Evolutionary conservation across 768 basidiomycete genomes (phyloP).

Genomic region (Chalciporus sphaerocephalus): DNA sequence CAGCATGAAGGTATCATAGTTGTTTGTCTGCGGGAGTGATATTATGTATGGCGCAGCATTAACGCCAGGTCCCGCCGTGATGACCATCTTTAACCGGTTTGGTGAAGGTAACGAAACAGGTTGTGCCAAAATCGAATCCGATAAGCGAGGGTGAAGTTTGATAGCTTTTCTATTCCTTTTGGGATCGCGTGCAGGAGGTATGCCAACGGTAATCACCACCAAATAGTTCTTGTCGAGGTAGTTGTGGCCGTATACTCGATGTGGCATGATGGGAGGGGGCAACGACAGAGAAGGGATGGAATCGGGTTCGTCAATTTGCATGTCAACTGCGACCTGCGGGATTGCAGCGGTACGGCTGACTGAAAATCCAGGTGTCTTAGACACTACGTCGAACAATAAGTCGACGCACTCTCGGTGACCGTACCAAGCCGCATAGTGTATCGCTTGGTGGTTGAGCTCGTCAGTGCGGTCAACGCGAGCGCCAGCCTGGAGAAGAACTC

Average conservation of each 20-base stretch:
- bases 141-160: conserved; percentile 69
- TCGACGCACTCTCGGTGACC: conserved; percentile 72
- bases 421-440: conserved; percentile 97
- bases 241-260: conserved; percentile 95
- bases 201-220: conserved; percentile 80
- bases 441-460: conserved; percentile 78
- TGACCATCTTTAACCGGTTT: conserved; percentile 84
- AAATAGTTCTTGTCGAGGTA: conserved; percentile 84
- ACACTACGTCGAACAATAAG: conserved; percentile 46
- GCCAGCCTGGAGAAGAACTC: conserved; percentile 75
- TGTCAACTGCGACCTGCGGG: conserved; percentile 28
- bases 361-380: conserved; percentile 15
- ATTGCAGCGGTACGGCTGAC: conserved; percentile 17
- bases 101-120: conserved; percentile 68
- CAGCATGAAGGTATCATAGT: conserved; percentile 74
- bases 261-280: conserved; percentile 97
- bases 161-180: conserved; percentile 44
- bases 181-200: conserved; percentile 36
- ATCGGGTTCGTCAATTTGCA: conserved; percentile 70
- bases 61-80: conserved; percentile 82
- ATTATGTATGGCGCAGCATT: conserved; percentile 88
- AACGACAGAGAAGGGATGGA: conserved; percentile 91
- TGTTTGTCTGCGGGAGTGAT: conserved; percentile 74
- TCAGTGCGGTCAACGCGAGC: conserved; percentile 72
- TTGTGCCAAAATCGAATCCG: conserved; percentile 63